Percentiles rank a stretch among this genome's conserved stretches.
Evolutionary conservation across 257 asterid species (phyloP).

Genomic region (Oldenlandia corymbosa): DNA sequence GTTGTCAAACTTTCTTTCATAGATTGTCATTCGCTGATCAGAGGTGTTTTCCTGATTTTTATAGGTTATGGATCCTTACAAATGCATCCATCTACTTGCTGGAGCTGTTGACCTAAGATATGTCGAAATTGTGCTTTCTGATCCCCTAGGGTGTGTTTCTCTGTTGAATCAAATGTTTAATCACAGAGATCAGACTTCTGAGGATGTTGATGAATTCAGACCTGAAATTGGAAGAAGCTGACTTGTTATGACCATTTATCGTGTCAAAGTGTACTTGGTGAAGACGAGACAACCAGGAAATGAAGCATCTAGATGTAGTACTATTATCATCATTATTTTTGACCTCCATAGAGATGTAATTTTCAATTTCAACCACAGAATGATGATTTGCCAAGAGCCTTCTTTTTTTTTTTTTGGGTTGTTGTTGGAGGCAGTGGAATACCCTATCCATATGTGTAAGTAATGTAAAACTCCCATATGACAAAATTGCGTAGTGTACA

Average conservation of each 20-base stretch:
- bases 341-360: not conserved
- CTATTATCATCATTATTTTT: no score
- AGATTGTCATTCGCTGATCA: not conserved
- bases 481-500: not conserved
- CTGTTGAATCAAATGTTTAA: not conserved
- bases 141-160: not conserved
- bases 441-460: no score
- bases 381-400: not conserved
- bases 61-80: not conserved
- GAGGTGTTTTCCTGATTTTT: not conserved
- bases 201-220: not conserved
- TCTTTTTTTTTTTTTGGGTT: no score
- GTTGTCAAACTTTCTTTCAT: not conserved
- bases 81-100: not conserved
- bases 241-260: not conserved
- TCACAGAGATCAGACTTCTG: not conserved
- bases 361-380: not conserved
- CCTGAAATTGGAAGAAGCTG: not conserved
- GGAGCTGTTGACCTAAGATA: not conserved
- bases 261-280: not conserved
- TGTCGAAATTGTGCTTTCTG: not conserved
- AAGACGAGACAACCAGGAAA: no score
- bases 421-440: not conserved
- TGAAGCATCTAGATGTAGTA: no score
- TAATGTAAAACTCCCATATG: no score